Base-by-base conservation (phyloP, 345 rosid species). In the Populus tremula region DNA sequence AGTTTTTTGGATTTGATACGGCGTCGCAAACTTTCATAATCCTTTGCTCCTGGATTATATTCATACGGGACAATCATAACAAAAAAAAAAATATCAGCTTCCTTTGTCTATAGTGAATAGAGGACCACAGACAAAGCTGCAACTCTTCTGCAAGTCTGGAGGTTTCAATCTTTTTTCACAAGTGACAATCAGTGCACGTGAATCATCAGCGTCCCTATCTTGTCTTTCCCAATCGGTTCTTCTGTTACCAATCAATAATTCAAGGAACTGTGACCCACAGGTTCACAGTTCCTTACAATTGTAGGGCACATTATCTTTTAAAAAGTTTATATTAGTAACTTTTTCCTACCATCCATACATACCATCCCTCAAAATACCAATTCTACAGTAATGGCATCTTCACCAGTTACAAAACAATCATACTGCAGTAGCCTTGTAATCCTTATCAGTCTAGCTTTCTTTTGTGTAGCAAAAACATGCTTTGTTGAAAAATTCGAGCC, bases 161-260 rank as follows among this genome's bases (percentile, higher is more conserved):
- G 21, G 38, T 16, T 31, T 27, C 69, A 66, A 66, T 31, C 69
- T 5, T 66, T 33, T 66, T 31, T 7, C 69, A 7, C 12, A 12
- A 27, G 69, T 20, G 69, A 66, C 43, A 66, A 27, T 64, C 69
- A 1, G 43, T 66, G 69, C 69, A 66, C 33, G 69, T 66, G 69
- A 66, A 53, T 70, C 80, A 62, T 8, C 63, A 59, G 20, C 17
- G 8, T 63, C 70, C 71, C 67, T 9, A 33, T 62, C 74, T 54
- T 23, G 39, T 70, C 45, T 29, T 63, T 43, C 16, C 27, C 25
- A 41, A 25, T 31, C 43, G 61, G 4, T 67, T 23, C 68, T 6
- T 38, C 68, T 13, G 13, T 54, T 38, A 17, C 27, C 49, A 39
- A 36, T 50, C 66, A 67, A 54, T 76, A 35, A 53, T 76, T 67